Evolutionary conservation across 192 early-diverging fungal genomes (phyloP).

Genomic region (Coemansia aciculifera): DNA sequence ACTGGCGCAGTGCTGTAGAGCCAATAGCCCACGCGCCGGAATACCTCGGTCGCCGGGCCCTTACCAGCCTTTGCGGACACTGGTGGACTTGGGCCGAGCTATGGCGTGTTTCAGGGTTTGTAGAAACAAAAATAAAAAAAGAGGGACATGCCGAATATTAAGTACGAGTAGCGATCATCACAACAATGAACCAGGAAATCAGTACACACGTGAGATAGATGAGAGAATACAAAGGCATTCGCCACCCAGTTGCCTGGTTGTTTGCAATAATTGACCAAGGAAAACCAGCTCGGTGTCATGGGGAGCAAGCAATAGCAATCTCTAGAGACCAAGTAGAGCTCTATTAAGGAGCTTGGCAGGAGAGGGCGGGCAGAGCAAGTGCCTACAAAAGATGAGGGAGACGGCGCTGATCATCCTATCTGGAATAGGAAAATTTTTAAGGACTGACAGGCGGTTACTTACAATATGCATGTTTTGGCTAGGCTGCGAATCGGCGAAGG

Average conservation of each 20-base stretch:
- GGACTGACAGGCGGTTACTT: conserved; percentile 23
- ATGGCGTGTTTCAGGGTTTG: conserved; percentile 13
- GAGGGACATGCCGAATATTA: not conserved
- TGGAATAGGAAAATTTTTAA: not conserved
- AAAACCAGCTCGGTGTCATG: not conserved
- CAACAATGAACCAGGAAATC: conserved; percentile 7
- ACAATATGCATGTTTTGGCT: conserved; percentile 49
- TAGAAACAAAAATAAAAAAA: not conserved
- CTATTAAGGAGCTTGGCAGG: not conserved
- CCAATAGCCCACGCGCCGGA: conserved; percentile 56
- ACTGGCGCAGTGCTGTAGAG: conserved; percentile 57
- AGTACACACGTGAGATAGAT: not conserved
- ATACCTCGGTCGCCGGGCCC: conserved; percentile 49
- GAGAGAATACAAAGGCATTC: not conserved
- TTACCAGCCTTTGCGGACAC: conserved; percentile 39
- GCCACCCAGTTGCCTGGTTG: not conserved
- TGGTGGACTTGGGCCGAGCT: conserved; percentile 46
- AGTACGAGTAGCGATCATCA: not conserved
- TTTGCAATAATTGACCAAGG: not conserved
- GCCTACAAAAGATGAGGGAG: not conserved
- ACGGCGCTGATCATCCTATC: conserved; percentile 3
- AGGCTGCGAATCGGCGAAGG: conserved; percentile 44
- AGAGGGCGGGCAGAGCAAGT: not conserved
- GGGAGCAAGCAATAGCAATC: not conserved
- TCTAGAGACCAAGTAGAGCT: not conserved